Base-by-base conservation (phyloP, 768 basidiomycete genomes). In the Mycena venus region DNA sequence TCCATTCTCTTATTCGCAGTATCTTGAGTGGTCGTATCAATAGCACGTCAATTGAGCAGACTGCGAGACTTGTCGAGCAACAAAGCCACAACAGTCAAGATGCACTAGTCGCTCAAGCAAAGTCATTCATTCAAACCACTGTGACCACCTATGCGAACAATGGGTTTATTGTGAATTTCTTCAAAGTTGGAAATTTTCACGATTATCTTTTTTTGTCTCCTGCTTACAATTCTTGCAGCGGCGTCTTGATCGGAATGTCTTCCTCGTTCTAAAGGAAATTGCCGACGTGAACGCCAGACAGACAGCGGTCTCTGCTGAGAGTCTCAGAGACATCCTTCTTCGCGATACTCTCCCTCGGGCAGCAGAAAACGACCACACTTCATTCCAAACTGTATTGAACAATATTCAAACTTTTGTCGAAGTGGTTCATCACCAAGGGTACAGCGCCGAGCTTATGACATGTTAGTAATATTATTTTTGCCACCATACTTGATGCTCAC, bases 341-440 rank as follows among this genome's bases (percentile, higher is more conserved):
- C 89, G 90, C 9, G 91, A 92, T 73, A 87, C 89, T 1, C 78
- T 93, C 15, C 68, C 82, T 3, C 85, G 90, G 25, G 84, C 85
- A 1, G 77, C 83, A 11, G 91, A 93, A 25, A 86, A 84, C 42
- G 92, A 93, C 60, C 82, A 84, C 38, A 84, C 83, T 11, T 80
- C 84, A 23, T 89, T 90, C 72, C 90, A 92, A 74, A 79, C 79
- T n/a, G 86, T 91, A 25, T 80, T 93, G 12, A 82, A 88, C 62
- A 94, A 94, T 79, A 78, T 94, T 19, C 82, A 87, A 49, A 83
- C 78, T 12, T 95, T 88, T 72, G 85, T 94, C 2, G 90, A 93
- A 62, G 75, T 86, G 4, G 90, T 93, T 12, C 88, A 92, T 75
- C 87, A 88, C 75, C 83, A 90, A 61, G 85, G 83, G 27, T 92